Conservation (phyloP, 352 stramenopile genomes). For the Aphanomyces stellatus region DNA sequence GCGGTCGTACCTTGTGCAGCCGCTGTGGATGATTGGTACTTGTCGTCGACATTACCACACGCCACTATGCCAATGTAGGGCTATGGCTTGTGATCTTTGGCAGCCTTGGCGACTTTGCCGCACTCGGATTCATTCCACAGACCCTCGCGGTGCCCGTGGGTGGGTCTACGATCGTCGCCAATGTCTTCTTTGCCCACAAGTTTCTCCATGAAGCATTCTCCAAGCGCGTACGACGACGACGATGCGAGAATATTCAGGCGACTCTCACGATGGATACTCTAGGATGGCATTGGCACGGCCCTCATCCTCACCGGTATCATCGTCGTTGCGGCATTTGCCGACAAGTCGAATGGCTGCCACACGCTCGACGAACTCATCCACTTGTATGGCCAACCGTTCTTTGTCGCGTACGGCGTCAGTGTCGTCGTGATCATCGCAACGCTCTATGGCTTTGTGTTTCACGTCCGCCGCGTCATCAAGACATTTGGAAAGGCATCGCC, state of each 20-base stretch:
- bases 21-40: constrained; percentile 62
- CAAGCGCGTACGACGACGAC: constrained; percentile 27
- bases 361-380: constrained; percentile 59
- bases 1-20: constrained; percentile 65
- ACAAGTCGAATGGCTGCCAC: constrained; percentile 69
- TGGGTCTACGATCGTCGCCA: constrained; percentile 74
- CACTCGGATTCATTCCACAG: constrained; percentile 70
- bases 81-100: constrained; percentile 59
- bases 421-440: constrained; percentile 32
- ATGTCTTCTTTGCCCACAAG: constrained; percentile 71
- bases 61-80: constrained; percentile 15
- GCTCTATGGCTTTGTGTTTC: constrained; percentile 33
- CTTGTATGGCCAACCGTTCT: constrained; percentile 53
- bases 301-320: constrained; percentile 67
- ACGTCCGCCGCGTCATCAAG: constrained; percentile 38
- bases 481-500: constrained; percentile 32
- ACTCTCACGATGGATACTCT: too few relatives aligned
- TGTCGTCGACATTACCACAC: not conserved
- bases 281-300: constrained; percentile 54
- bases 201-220: constrained; percentile 72
- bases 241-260: too few relatives aligned
- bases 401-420: constrained; percentile 56
- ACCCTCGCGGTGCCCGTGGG: constrained; percentile 70
- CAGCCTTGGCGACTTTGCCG: constrained; percentile 64
- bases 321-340: constrained; percentile 66